These are phyloP conservation scores for Raddia guianensis DNA, from an alignment of 176 grass and related monocot genomes.

Conservation along the genomic window DNA sequence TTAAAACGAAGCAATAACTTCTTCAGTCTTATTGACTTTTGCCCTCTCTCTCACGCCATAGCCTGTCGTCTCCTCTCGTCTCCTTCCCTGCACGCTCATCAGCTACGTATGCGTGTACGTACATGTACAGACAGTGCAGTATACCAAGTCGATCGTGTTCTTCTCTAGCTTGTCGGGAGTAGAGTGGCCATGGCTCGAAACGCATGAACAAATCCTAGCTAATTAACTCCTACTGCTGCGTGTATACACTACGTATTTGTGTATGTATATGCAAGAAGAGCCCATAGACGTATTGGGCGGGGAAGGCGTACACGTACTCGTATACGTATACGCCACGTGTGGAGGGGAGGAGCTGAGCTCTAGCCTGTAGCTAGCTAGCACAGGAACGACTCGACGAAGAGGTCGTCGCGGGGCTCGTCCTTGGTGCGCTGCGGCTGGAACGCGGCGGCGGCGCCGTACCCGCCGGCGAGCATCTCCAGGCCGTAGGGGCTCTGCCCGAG, in stretches of 20 bases:
- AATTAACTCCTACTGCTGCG: not conserved
- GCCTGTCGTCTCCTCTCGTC: not conserved
- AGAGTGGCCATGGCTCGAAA: not conserved
- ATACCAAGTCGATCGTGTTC: not conserved
- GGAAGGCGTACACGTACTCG: not conserved
- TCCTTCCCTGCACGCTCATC: not conserved
- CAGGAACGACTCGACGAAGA: conserved; percentile 68
- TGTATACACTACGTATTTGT: not conserved
- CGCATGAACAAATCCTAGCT: conserved; percentile 37
- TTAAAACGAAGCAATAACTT: not conserved
- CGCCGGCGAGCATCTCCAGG: conserved; percentile 31
- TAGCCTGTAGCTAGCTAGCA: conserved; percentile 18
- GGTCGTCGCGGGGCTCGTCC: conserved; percentile 71
- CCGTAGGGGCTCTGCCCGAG: conserved; percentile 10
- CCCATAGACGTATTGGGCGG: not conserved
- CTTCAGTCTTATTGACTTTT: conserved; percentile 7
- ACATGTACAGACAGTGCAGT: not conserved
- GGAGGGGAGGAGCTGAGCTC: not conserved
- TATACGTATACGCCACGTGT: not conserved
- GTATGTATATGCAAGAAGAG: not conserved
- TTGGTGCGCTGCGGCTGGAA: conserved; percentile 47
- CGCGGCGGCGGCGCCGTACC: not conserved
- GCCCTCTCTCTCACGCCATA: not conserved
- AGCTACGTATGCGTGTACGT: not conserved
- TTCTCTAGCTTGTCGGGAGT: no score